Base-by-base conservation (phyloP, 148 eudicot species). In the Nepenthes mirabilis region DNA sequence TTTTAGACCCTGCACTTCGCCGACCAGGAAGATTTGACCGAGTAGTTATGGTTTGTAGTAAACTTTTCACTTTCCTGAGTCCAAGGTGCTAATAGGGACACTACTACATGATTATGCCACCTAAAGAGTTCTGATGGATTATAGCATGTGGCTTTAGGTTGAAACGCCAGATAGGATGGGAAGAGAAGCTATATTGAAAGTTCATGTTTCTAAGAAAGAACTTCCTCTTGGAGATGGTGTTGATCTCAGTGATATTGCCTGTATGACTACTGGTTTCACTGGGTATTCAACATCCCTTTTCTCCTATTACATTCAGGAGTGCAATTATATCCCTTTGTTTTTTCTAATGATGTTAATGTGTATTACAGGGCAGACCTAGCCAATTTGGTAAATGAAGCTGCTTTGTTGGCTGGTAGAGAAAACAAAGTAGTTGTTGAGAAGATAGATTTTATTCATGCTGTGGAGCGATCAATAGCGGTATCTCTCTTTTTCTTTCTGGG, bases 371-470 rank as follows among this genome's bases (percentile, higher is more conserved):
- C 98, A 50, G 98, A 91, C 71, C 94, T 91, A 66, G 98, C 94
- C n/a, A 91, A 88, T 73, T 77, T 91, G 79, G 98, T 91, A 52
- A 91, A 91, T 68, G 98, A 91, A 81, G 98, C 98, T 70, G 98
- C 98, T 68, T 72, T 91, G 68, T 73, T 91, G 83, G 98, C 98
- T 34, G 98, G 96, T 48, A 85, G 98, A 75, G 70, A 73, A 54
- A 88, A 59, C 71, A 91, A 91, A 80, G 33, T 62, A n/a, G 57
- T 82, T 56, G 98, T 91, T 58, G 98, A 83, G 75, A 91, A 77
- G 75, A 71, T 78, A 56, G 98, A 91, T 68, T 91, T 91, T 66
- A 83, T 88, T 66, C 80, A 83, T 33, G 98, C 98, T 1, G 90
- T 91, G 72, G 98, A 91, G 75, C 78, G 98, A 60, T 88, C 98